Evolutionary conservation across 441 rosid species (phyloP), one percentile per base, ranked within the genome.

Genomic region (Gossypium schwendimanii): DNA sequence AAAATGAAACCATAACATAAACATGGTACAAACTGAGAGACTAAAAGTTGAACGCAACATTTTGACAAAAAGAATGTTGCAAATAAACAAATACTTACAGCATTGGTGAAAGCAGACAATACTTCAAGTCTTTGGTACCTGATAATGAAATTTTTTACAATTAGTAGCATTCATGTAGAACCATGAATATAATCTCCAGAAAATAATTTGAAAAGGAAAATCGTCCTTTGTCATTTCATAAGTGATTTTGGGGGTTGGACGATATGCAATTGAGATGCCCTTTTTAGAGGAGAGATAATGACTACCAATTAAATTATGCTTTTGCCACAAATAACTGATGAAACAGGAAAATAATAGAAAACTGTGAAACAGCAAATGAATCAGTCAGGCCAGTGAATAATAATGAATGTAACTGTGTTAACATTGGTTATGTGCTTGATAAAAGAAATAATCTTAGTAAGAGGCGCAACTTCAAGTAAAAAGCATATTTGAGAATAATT

Each of bases 51-150:
- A 75, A 59, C 77, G 77, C 28, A 41, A 68, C 5, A 57, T 49
- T 33, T 47, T 10, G 47, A 63, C 26, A 47, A 3, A 7, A 26
- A 57, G 2, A 63, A 41, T 20, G 73, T 8, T 18, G 39, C 52
- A 77, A 76, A 75, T 71, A 69, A 69, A 74, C 65, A 83, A 71
- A 74, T 65, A 83, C 97, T 89, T 86, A 92, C 98, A 85, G 98
- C 97, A 85, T 94, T 94, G 69, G 98, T 94, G 68, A 94, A 92
- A 73, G 97, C 98, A 33, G 97, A 82, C 77, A 94, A 77, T 73
- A 92, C 97, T 86, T 94, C 97, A 73, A 94, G 91, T 76, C 98
- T 83, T 72, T 89, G 88, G 85, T 90, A 92, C 81, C 98, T 94
- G 86, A 62, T 26, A 77, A 68, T 17, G 41, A 70, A 55, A 53